Evolutionary conservation across 306 rosid genomes (phyloP), one percentile per base, ranked within the genome.

Genomic region (Clitoria ternatea): DNA sequence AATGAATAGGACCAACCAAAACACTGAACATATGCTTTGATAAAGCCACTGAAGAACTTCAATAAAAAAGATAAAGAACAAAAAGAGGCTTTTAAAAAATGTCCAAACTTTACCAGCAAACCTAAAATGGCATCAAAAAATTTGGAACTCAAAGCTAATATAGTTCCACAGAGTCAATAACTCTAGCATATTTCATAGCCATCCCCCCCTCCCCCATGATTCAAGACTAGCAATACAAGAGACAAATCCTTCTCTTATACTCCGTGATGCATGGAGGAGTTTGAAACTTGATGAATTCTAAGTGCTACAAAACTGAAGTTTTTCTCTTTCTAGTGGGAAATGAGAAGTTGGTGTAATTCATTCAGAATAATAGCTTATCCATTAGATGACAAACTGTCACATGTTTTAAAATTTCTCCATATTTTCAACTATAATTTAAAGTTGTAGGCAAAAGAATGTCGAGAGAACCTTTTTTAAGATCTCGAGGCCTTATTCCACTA

Each of bases 401-500:
- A n/a, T n/a, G n/a, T n/a, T n/a, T n/a, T n/a, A n/a, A 29, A 29
- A 29, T 5, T 5, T 29, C 36, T 32, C 20, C 17, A 9, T 36
- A 30, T 26, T 23, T 33, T 44, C 71, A 44, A 66, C 37, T 49
- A 37, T 15, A 64, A 45, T 26, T 35, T 39, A 54, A 49, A 70
- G 68, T 1, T 12, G 29, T 47, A 40, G 9, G 39, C 6, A 35
- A 61, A 61, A 23, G 67, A 61, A 81, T 72, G 62, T 53, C 17
- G 72, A 64, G 14, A 18, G 48, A 70, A 93, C 98, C 98, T 90
- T 87, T 93, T 79, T 60, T 85, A 71, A 91, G 74, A 83, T 94
- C 88, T 12, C 81, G 84, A 39, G 97, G 94, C 69, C 97, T 83
- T 77, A 94, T 89, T 83, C 99, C 97, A 75, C 99, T 94, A 66